phyloP scores from a whole-genome alignment of 2,329 filamentous ascomycete species.

The Parascedosporium putredinis region DNA sequence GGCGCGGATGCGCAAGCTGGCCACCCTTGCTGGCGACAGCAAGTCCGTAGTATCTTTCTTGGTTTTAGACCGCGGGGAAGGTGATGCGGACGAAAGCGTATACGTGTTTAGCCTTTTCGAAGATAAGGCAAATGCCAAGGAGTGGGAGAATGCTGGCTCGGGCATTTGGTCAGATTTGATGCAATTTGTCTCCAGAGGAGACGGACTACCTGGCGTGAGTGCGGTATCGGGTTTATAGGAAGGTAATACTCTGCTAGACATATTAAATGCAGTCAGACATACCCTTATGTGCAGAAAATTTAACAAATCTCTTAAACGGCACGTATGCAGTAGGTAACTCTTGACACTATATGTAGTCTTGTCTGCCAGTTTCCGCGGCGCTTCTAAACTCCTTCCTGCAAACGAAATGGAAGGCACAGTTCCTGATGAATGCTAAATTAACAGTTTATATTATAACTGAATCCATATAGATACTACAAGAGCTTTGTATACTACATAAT shows the following conservation, averaged over 20 bases:
- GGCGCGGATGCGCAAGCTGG: neutral
- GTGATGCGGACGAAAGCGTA: constrained; percentile 6
- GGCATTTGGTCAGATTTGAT: neutral
- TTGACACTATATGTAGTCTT: no score
- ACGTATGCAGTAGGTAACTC: no score
- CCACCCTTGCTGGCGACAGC: neutral
- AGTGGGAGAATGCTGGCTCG: neutral
- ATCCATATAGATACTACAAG: neutral
- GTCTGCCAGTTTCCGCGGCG: no score
- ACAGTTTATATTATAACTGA: neutral
- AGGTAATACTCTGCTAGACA: no score
- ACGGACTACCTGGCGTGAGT: constrained; percentile 7
- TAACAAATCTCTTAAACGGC: no score
- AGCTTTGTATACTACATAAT: constrained; percentile 10
- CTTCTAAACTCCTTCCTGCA: no score
- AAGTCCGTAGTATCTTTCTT: constrained; percentile 2
- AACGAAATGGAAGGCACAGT: no score
- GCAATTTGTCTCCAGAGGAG: constrained; percentile 1
- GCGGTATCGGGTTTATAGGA: constrained; percentile 10
- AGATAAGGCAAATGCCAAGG: neutral
- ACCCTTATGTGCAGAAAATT: no score
- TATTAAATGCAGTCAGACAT: no score
- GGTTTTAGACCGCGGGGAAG: constrained; percentile 7
- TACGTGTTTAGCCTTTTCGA: constrained; percentile 7
- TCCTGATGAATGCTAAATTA: neutral